These are phyloP conservation scores for Daedaleopsis sinensis DNA, from an alignment of 768 basidiomycete species.

Conservation along the genomic window DNA sequence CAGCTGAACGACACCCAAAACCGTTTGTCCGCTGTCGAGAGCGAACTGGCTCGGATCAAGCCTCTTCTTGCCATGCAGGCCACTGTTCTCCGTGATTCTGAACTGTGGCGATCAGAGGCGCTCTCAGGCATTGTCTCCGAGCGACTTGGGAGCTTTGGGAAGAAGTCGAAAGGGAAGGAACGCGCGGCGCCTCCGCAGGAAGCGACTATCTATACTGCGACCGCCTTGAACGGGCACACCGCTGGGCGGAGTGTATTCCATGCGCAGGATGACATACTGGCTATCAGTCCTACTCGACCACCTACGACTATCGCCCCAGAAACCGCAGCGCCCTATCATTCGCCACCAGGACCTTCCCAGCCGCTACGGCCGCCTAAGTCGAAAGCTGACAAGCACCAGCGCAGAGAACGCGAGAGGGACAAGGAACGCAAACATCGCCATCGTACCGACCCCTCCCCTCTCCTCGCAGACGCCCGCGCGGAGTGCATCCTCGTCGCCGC, in stretches of 20 bases:
- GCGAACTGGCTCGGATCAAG: conserved; percentile 64
- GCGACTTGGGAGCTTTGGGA: background rate
- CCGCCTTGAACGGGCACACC: background rate
- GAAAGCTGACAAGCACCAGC: conserved; percentile 5
- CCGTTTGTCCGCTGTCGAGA: conserved; percentile 58
- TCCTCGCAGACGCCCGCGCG: conserved; percentile 62
- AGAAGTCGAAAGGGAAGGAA: conserved; percentile 12
- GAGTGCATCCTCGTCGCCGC: conserved; percentile 76
- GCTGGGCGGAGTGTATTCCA: background rate
- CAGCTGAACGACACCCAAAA: conserved; percentile 63
- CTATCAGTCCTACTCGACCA: background rate
- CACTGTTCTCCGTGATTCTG: conserved; percentile 24
- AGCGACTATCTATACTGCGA: background rate
- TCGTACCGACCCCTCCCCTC: conserved; percentile 28
- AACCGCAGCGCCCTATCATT: background rate
- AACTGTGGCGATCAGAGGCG: conserved; percentile 10
- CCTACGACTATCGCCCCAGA: background rate
- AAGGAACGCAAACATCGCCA: conserved; percentile 19
- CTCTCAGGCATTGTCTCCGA: background rate
- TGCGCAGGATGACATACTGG: background rate
- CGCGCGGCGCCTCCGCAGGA: background rate
- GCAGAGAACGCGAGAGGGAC: conserved; percentile 5
- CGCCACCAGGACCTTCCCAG: background rate
- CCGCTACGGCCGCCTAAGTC: background rate
- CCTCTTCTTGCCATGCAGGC: conserved; percentile 73